Evolutionary conservation across 2,329 filamentous ascomycete species (phyloP).

Genomic region (Tolypocladium cylindrosporum): DNA sequence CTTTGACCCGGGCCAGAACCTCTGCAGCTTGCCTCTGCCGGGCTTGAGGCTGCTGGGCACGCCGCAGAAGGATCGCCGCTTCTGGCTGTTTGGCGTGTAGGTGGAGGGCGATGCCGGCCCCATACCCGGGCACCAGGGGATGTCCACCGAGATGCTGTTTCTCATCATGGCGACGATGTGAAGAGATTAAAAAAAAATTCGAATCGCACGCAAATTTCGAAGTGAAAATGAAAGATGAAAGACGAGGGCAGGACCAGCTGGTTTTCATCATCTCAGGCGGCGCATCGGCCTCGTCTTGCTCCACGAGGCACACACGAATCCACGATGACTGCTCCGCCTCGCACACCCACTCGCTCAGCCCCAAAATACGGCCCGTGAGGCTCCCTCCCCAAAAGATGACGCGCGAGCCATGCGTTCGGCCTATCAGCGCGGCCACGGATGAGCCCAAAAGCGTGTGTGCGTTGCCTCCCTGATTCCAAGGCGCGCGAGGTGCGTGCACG

Average conservation of each 20-base stretch:
- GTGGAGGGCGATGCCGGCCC: neutral
- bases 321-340: neutral
- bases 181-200: neutral
- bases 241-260: neutral
- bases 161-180: neutral
- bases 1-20: slow-evolving; percentile 18
- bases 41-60: slow-evolving; percentile 14
- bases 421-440: neutral
- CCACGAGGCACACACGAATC: neutral
- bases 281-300: neutral
- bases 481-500: neutral
- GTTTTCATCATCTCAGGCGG: neutral
- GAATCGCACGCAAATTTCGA: neutral
- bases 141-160: neutral
- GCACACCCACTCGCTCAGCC: neutral
- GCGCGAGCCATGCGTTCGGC: neutral
- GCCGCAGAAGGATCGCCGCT: slow-evolving; percentile 4
- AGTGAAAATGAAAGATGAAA: neutral
- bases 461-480: neutral
- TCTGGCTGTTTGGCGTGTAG: neutral
- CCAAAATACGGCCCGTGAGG: neutral
- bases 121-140: neutral
- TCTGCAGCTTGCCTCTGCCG: slow-evolving; percentile 18
- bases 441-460: neutral
- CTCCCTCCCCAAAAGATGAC: neutral